These are phyloP conservation scores for Claviceps sorghi DNA, from an alignment of 2,329 filamentous ascomycete species.

Conservation along the genomic window DNA sequence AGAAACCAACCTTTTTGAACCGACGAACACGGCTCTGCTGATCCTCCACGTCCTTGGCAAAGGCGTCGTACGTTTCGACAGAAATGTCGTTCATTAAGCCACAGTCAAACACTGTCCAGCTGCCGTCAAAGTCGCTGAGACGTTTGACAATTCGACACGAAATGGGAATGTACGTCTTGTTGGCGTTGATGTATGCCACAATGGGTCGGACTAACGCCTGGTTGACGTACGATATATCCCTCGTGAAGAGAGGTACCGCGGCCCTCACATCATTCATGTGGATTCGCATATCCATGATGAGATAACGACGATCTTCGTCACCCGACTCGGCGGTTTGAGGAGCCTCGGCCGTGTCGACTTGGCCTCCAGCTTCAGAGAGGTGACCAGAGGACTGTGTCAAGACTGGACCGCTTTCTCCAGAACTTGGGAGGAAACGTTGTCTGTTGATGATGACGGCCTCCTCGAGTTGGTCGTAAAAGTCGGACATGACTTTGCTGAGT, in stretches of 20 bases:
- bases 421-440: constrained; percentile 44
- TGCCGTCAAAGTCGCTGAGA: constrained; percentile 78
- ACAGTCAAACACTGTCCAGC: constrained; percentile 88
- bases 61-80: constrained; percentile 87
- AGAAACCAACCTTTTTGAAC: constrained; percentile 91
- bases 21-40: constrained; percentile 72
- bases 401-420: constrained; percentile 14
- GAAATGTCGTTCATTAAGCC: constrained; percentile 88
- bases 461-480: constrained; percentile 92
- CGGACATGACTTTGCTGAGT: constrained; percentile 86
- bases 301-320: constrained; percentile 56
- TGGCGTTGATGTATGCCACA: constrained; percentile 94
- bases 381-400: constrained; percentile 18
- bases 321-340: constrained; percentile 6
- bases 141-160: constrained; percentile 89
- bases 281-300: constrained; percentile 90
- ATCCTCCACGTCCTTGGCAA: constrained; percentile 80
- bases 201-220: constrained; percentile 91
- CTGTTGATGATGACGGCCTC: constrained; percentile 74
- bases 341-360: constrained; percentile 4
- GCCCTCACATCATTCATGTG: constrained; percentile 92
- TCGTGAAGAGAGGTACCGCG: constrained; percentile 81
- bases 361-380: constrained; percentile 16
- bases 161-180: constrained; percentile 88
- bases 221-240: constrained; percentile 86